Evolutionary conservation across 306 rosid genomes (phyloP), one percentile per base, ranked within the genome.

Genomic region (Corylus americana): DNA sequence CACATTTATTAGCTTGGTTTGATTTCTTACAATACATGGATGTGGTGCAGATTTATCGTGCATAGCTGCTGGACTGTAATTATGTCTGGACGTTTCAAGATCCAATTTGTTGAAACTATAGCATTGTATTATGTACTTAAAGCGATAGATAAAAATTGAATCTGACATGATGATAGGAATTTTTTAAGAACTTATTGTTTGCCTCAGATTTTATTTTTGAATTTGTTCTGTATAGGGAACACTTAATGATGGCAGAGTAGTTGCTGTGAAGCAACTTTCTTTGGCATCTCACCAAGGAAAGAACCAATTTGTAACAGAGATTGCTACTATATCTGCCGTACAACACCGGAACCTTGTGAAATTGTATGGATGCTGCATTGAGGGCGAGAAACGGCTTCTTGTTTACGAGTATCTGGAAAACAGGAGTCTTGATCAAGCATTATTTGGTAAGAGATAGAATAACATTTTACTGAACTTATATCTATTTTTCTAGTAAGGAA

Each of bases 331-430:
- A 84, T 94, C 97, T 70, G 87, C 94, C 3, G 97, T 92, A 48
- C 97, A 90, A 81, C 98, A 94, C 78, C 93, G 89, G 45, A 94
- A 94, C 83, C 89, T 92, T 44, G 98, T 94, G 72, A 89, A 87
- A 75, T 72, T 94, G 73, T 86, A 85, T 25, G 97, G 98, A 70
- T 94, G 92, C 80, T 92, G 97, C 85, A 73, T 87, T 8, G 96
- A 94, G 61, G 97, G 94, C 55, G 77, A 70, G 51, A 88, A 89
- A 73, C 80, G 90, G 63, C 98, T 92, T 77, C 92, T 94, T 55
- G 95, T 94, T 48, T 94, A 90, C 8, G 97, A 94, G 88, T 94
- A 85, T 80, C 88, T 92, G 9, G 92, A 92, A 79, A 94, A 94
- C 59, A 88, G 88, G 83, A 92, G 97, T 78, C 94, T 90, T 71